Base-by-base conservation (phyloP, 2,329 filamentous ascomycete species). In the Emydomyces testavorans region DNA sequence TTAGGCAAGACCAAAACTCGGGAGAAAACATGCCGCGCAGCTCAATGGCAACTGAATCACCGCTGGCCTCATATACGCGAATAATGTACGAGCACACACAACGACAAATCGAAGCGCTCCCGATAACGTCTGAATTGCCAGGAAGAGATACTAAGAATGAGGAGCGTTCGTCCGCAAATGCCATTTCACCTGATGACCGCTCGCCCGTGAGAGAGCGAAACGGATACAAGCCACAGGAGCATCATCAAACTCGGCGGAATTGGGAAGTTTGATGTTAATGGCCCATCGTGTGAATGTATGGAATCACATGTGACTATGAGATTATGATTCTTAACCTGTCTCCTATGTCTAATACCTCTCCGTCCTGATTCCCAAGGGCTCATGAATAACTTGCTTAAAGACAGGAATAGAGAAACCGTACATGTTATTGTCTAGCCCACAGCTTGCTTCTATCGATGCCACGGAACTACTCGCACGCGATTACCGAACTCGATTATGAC, bases 51-150 rank as follows among this genome's bases (percentile, higher is more conserved):
- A 11, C 24, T 18, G 28, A 48, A 13, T 34, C 45, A 6, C 31
- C 40, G 10, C 15, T 43, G 24, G 26, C 20, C 5, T 39, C 47
- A 20, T 55, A 55, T 20, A 41, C 52, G 2, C 49, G 49, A 29
- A 21, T 45, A n/a, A 55, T 55, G 52, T 49, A 54, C 32, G 34
- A 50, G 35, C 53, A 55, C 39, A 55, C 53, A 2, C 42, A 50
- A 32, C 39, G 43, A 15, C 52, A 54, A 26, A 52, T 54, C 11
- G 48, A 52, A 6, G 45, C 37, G 3, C 42, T 52, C 13, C 24
- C 47, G 7, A 37, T 23, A 15, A 32, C 13, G 18, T 35, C 18
- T 20, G 36, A 28, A 21, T 20, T 32, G 26, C 13, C 36, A 31
- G 32, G 21, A 32, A 13, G 5, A 3, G 36, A 13, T 24, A 26